Evolutionary conservation across 306 rosid species (phyloP), one percentile per base, ranked within the genome.

Genomic region (Fragaria iinumae): DNA sequence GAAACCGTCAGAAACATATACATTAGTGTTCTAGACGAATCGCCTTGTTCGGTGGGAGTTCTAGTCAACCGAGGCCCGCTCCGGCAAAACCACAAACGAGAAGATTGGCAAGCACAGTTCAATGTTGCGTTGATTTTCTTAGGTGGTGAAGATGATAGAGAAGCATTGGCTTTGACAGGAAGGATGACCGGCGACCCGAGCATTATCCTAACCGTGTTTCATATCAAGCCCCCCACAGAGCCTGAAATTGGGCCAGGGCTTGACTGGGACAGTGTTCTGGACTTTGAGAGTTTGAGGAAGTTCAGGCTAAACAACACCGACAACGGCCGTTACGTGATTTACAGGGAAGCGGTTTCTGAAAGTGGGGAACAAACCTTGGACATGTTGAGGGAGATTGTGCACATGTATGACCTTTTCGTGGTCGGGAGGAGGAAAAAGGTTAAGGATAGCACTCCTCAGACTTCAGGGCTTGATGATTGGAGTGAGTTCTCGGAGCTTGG

Each of bases 401-500:
- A n/a, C 27, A 72, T 78, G 47, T 89, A 48, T 76, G 91, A 91
- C 70, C 78, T 88, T 29, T 77, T 89, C 14, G 56, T 91, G 18
- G 90, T 88, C 47, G 93, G 92, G 4, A 86, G 90, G 69, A 85
- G 89, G 29, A 82, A 39, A 8, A 80, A 85, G 6, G 9, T 74
- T 56, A 56, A 8, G 10, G 80, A 80, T 21, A 64, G 67, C 7
- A 41, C 10, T 21, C 48, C 76, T 48, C 89, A 84, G 4, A 91
- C 93, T 3, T 71, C 44, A 1, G 91, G 97, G 23, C 75, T 91
- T 34, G 65, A 78, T 27, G 91, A 91, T 32, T 91, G 97, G 97
- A 86, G 90, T 83, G 93, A 88, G 72, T 87, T 80, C 69, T 89
- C 87, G 0, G 92, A 91, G 63, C 91, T 91, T 75, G 92, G 93